These are phyloP conservation scores for Colletotrichum spinosum DNA, from an alignment of 2,329 filamentous ascomycete genomes.

Conservation along the genomic window DNA sequence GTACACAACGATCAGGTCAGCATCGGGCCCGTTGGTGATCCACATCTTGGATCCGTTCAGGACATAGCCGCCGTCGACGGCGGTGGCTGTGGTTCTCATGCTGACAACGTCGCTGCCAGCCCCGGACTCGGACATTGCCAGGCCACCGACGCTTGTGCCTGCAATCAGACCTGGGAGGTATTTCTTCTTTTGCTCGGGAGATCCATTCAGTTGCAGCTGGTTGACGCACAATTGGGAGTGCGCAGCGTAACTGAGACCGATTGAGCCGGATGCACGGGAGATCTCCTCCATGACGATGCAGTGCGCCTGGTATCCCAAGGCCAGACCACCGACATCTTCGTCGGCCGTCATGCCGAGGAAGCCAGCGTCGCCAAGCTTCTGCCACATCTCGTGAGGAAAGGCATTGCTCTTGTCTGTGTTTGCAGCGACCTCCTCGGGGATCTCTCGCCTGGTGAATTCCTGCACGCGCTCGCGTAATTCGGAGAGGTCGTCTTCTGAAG, in stretches of 20 bases:
- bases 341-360: slow-evolving; percentile 94
- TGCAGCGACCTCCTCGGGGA: slow-evolving; percentile 84
- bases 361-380: slow-evolving; percentile 90
- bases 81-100: slow-evolving; percentile 88
- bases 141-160: slow-evolving; percentile 83
- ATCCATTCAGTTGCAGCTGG: slow-evolving; percentile 92
- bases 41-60: slow-evolving; percentile 98
- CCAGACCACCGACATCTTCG: slow-evolving; percentile 89
- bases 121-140: slow-evolving; percentile 95
- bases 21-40: slow-evolving; percentile 98
- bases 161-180: slow-evolving; percentile 85
- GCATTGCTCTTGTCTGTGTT: slow-evolving; percentile 87
- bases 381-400: slow-evolving; percentile 93
- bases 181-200: slow-evolving; percentile 79
- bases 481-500: slow-evolving; percentile 77
- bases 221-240: slow-evolving; percentile 98
- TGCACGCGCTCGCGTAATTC: slow-evolving; percentile 87
- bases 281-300: slow-evolving; percentile 96
- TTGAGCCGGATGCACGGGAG: slow-evolving; percentile 84
- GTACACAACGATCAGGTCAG: slow-evolving; percentile 94
- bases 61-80: slow-evolving; percentile 85
- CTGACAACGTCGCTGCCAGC: slow-evolving; percentile 94
- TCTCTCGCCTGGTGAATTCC: slow-evolving; percentile 90
- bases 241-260: slow-evolving; percentile 92
- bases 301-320: slow-evolving; percentile 96